Base-by-base conservation (phyloP, 176 grass and related monocot genomes). In the Phyllostachys edulis region DNA sequence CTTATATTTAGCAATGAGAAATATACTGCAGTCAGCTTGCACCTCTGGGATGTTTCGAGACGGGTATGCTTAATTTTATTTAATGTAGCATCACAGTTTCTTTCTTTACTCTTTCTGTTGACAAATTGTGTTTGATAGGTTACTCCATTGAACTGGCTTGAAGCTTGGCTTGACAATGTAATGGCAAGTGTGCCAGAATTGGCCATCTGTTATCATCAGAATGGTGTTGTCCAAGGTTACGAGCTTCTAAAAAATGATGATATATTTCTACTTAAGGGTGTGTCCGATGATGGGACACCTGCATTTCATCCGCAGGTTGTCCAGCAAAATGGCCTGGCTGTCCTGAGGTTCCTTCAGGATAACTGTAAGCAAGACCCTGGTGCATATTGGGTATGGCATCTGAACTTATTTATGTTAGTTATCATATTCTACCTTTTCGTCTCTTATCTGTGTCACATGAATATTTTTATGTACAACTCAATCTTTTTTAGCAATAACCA, bases 1-100 rank as follows among this genome's bases (percentile, higher is more conserved):
- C 91, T 99, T 87, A 86, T 99, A 83, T 96, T 95, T 85, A 96
- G 96, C 90, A 99, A 95, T 82, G 96, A 99, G 73, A 94, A 96
- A 85, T 99, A 99, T 84, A 85, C 89, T 57, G 91, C 96, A 37
- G 93, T 99, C 46, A 99, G 96, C 78, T 92, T 99, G 81, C 96
- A 99, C 81, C 90, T 99, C 20, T 99, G 91, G 96, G 96, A 99
- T 88, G 62, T 99, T 64, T 99, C 93, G 9, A 90, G 96, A 87
- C 93, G 92, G 93, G 96, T 99, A 90, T 71, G 68, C 21, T 80
- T 82, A 84, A 16, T 69, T 95, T 84, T 32, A 11, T 52, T 82
- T 27, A 39, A 79, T 84, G 23, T 76, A 16, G 24, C 24, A 88
- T 73, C 44, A 23, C 20, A 57, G 18, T 77, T 75, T 67, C 0